phyloP scores from a whole-genome alignment of 2,329 filamentous ascomycete species.

The Aspergillus sp. region DNA sequence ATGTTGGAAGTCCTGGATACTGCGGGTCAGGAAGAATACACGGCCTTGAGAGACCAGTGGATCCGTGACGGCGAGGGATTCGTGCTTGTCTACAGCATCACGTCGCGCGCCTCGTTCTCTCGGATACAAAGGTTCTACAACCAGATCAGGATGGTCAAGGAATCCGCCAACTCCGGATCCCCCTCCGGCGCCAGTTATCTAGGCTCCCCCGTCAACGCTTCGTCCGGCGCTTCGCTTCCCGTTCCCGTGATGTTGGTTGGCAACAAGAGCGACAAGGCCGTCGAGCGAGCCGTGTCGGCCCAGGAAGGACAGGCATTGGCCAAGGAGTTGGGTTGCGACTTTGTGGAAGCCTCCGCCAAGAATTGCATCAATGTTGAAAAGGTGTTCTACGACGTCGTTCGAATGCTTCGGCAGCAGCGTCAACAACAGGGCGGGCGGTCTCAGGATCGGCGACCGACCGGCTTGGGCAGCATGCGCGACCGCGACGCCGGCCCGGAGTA shows the following conservation, averaged over 20 bases:
- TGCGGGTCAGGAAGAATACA: slow-evolving; percentile 97
- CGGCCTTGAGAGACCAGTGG: slow-evolving; percentile 94
- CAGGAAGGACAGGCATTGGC: slow-evolving; percentile 93
- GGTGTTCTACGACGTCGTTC: slow-evolving; percentile 95
- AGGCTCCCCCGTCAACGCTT: slow-evolving; percentile 49
- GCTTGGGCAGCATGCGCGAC: slow-evolving; percentile 36
- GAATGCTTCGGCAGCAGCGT: slow-evolving; percentile 81
- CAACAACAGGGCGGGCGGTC: slow-evolving; percentile 48
- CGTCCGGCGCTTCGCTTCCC: slow-evolving; percentile 55
- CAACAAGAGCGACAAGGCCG: slow-evolving; percentile 96
- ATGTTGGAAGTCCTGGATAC: slow-evolving; percentile 98
- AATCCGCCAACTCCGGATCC: slow-evolving; percentile 64
- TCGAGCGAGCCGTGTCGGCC: slow-evolving; percentile 92
- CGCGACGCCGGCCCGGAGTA: slow-evolving; percentile 40
- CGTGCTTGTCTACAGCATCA: slow-evolving; percentile 97
- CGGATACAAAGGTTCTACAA: slow-evolving; percentile 95
- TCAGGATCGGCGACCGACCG: slow-evolving; percentile 38
- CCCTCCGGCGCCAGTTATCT: slow-evolving; percentile 52
- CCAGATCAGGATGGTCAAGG: slow-evolving; percentile 96
- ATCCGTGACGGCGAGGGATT: slow-evolving; percentile 97
- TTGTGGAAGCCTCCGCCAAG: slow-evolving; percentile 94
- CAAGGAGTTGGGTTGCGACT: slow-evolving; percentile 89
- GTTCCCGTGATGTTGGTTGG: slow-evolving; percentile 98
- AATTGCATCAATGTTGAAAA: slow-evolving; percentile 99
- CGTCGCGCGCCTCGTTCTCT: slow-evolving; percentile 89